Base-by-base conservation (phyloP, 2,329 filamentous ascomycete genomes). In the Penicillium sp. region DNA sequence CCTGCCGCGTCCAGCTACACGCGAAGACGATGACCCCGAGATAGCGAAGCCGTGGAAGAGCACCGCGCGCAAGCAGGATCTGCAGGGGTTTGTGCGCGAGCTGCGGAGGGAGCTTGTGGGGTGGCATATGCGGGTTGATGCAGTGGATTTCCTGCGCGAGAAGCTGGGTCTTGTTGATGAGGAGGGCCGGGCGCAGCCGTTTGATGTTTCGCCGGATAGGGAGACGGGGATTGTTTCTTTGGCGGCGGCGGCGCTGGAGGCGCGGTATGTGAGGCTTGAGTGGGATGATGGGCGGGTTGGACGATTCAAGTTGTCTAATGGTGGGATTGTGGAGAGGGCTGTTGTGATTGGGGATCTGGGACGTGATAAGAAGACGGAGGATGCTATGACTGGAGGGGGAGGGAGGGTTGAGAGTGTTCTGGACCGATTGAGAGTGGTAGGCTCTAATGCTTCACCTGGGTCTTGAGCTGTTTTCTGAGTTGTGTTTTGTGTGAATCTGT, bases 261-360 rank as follows among this genome's bases (percentile, higher is more conserved):
- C 73, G 14, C 66, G 71, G 34, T 77, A 77, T 65, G 64, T 77
- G 24, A 70, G 75, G 10, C 43, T 79, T 14, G 71, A 77, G 55
- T 79, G 76, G 76, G 64, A 62, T 11, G 75, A 78, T 64, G 76
- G 75, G 5, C 70, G 72, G 5, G 71, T 79, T 27, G 77, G 76
- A 3, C 65, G 74, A 40, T 71, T 79, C 42, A 76, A 75, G 55
- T 60, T 79, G 22, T 73, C 74, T 3, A 71, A 74, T 61, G 54
- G 66, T 8, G 77, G 77, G 4, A 49, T 65, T 32, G 69, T 79
- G 29, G 74, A 78, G 52, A 64, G 74, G 10, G 75, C 74, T 4
- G 73, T 77, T 43, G 71, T 79, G 13, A 72, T 77, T 58, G 75
- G 74, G 2, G 72, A 75, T 40, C 21, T 54, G 16, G 74, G 74